These are phyloP conservation scores for Chlorella ohadii DNA, from an alignment of 139 green algal genomes.

Conservation along the genomic window DNA sequence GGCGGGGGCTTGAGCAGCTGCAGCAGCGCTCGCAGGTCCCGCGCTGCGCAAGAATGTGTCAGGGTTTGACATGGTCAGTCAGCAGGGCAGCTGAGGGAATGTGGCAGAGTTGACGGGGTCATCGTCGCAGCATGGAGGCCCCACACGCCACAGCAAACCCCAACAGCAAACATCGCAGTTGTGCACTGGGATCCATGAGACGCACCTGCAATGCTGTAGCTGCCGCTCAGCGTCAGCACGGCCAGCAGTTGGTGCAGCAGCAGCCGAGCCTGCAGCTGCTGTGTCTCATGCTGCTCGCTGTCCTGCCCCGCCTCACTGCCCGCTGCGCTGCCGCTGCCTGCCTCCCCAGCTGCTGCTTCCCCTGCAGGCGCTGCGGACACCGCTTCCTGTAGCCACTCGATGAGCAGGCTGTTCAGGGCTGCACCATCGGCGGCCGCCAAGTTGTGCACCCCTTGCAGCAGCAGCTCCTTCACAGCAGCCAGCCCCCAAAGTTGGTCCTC, in stretches of 20 bases:
- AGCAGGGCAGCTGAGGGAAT: not conserved
- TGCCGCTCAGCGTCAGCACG: constrained; percentile 46
- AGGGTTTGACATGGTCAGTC: not conserved
- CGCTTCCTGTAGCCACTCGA: constrained; percentile 44
- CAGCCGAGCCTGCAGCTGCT: not conserved
- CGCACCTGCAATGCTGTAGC: constrained; percentile 57
- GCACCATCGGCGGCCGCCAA: constrained; percentile 43
- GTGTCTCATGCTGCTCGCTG: not conserved
- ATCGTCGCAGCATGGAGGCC: no score
- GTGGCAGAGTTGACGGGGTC: no score
- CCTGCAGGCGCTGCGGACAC: not conserved
- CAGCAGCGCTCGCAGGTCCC: constrained; percentile 47
- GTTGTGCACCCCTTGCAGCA: constrained; percentile 43
- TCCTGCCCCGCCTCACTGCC: not conserved
- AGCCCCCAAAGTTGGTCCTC: constrained; percentile 46
- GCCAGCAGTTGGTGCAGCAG: constrained; percentile 40
- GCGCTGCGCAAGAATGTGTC: constrained; percentile 3
- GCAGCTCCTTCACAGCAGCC: constrained; percentile 29
- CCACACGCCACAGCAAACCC: no score
- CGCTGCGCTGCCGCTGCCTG: not conserved
- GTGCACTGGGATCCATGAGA: not conserved
- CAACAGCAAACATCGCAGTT: no score
- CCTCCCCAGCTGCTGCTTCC: no score
- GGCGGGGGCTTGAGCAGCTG: constrained; percentile 32
- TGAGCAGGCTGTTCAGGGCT: constrained; percentile 44